phyloP scores from a whole-genome alignment of 352 stramenopile species.

The Plasmopara halstedii region DNA sequence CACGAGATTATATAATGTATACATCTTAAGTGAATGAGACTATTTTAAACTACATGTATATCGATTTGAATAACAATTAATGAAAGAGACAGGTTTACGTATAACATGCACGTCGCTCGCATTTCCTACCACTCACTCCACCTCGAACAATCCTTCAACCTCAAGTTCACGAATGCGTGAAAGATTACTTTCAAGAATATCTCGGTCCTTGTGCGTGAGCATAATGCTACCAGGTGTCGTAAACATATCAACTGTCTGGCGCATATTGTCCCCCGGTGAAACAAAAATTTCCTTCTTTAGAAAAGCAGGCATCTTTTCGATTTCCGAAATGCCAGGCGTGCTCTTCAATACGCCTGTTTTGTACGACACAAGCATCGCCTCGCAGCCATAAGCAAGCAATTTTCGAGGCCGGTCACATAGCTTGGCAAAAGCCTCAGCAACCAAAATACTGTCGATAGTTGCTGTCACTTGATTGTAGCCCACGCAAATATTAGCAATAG shows the following conservation, averaged over 20 bases:
- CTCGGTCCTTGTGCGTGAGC: conserved; percentile 85
- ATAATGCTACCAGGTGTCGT: conserved; percentile 93
- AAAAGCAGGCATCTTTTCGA: conserved; percentile 89
- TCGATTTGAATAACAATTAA: too few species aligned
- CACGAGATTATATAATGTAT: too few species aligned
- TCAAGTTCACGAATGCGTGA: conserved; percentile 86
- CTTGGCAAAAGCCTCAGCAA: conserved; percentile 45
- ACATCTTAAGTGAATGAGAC: too few species aligned
- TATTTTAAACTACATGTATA: too few species aligned
- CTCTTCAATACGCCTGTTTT: conserved; percentile 88
- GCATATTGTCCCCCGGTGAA: conserved; percentile 70
- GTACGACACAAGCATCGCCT: conserved; percentile 92
- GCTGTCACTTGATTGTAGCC: conserved; percentile 92
- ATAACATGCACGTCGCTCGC: conserved; percentile 10
- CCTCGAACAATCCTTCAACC: conserved; percentile 59
- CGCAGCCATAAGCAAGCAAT: conserved; percentile 82
- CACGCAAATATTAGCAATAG: conserved; percentile 87
- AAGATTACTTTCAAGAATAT: conserved; percentile 84
- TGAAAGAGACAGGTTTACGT: too few species aligned
- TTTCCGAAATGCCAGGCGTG: conserved; percentile 85
- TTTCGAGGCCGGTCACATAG: conserved; percentile 56
- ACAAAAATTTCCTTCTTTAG: conserved; percentile 88
- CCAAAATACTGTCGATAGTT: conserved; percentile 78
- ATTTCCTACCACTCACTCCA: conserved; percentile 35
- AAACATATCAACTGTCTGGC: conserved; percentile 92